Evolutionary conservation across 2,329 filamentous ascomycete species (phyloP).

Genomic region (Diaporthe citriasiana): DNA sequence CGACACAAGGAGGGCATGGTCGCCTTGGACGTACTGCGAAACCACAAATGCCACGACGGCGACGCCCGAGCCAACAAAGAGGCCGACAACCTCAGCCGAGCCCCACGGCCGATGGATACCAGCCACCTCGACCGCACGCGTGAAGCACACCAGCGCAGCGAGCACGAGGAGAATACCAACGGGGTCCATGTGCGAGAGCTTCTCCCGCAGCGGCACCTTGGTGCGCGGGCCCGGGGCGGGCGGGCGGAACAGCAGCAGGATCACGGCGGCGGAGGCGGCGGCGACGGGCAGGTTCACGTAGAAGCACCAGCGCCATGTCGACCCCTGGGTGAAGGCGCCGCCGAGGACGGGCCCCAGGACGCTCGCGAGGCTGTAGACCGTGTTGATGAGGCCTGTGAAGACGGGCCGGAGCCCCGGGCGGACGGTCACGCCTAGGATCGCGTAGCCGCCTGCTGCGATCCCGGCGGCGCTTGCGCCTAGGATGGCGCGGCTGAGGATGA

Average conservation of each 20-base stretch:
- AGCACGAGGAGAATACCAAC: constrained; percentile 3
- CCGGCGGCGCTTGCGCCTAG: constrained; percentile 56
- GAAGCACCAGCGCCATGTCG: constrained; percentile 57
- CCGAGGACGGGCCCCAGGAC: constrained; percentile 55
- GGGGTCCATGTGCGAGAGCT: constrained; percentile 15
- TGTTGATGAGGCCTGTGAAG: constrained; percentile 52
- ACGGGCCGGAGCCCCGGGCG: constrained; percentile 37
- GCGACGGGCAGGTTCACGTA: constrained; percentile 54
- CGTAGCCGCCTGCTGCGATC: constrained; percentile 52
- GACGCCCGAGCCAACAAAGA: constrained; percentile 9
- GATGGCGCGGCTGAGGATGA: constrained; percentile 55
- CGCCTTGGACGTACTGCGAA: neutral
- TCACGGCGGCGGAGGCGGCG: constrained; percentile 43
- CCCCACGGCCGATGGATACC: constrained; percentile 8
- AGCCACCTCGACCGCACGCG: constrained; percentile 11
- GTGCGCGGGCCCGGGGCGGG: neutral
- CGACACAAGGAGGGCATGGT: constrained; percentile 5
- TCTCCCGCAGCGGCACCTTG: neutral
- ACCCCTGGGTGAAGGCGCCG: constrained; percentile 53
- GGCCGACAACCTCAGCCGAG: constrained; percentile 9
- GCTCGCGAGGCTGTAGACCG: constrained; percentile 52
- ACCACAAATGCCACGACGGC: neutral
- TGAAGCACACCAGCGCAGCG: neutral
- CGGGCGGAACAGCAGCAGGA: constrained; percentile 52
- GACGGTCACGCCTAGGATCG: constrained; percentile 17